Base-by-base conservation (phyloP, 2,329 filamentous ascomycete genomes). In the Penicillium frequentans region DNA sequence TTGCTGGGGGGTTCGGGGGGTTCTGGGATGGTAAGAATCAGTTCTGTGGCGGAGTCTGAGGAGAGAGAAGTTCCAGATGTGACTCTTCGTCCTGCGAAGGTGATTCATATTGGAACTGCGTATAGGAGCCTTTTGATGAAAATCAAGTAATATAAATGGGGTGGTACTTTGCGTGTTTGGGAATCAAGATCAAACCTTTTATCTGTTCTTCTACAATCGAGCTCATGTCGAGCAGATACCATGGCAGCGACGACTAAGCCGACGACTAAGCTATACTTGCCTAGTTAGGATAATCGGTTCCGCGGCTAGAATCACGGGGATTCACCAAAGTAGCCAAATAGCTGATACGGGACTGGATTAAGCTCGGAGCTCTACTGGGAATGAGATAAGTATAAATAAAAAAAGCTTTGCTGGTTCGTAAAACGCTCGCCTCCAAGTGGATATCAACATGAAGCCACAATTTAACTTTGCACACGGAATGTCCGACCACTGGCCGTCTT, bases 401-500 rank as follows among this genome's bases (percentile, higher is more conserved):
- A 53, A 26, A 54, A 59, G 64, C 49, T 64, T 65, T 59, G 62
- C 57, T 63, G 48, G 54, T 60, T 60, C 57, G 53, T 63, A 58
- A 61, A 55, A 61, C 60, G 56, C 55, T 62, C 61, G 54, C 53
- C 62, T 65, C 56, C 55, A 54, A 59, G 61, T 61, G 59, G 39
- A 64, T 68, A 68, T 64, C 63, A 62, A 65, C 55, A 67, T 57
- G 52, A 68, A 58, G 50, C 49, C 37, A 60, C 49, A 50, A 39
- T 62, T 60, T 73, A 79, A 57, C 70, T 80, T 65, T 87, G 85
- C 23, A 87, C 84, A 66, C 83, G 82, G 85, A 99, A 99, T 44
- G 93, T 96, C 69, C 95, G 86, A 63, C 95, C 95, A 74, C 91
- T 98, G 47, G 96, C 95, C 56, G 95, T 99, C 86, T 99, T 99